These are phyloP conservation scores for Solanum hybrid DNA, from an alignment of 305 asterid genomes.

Conservation along the genomic window DNA sequence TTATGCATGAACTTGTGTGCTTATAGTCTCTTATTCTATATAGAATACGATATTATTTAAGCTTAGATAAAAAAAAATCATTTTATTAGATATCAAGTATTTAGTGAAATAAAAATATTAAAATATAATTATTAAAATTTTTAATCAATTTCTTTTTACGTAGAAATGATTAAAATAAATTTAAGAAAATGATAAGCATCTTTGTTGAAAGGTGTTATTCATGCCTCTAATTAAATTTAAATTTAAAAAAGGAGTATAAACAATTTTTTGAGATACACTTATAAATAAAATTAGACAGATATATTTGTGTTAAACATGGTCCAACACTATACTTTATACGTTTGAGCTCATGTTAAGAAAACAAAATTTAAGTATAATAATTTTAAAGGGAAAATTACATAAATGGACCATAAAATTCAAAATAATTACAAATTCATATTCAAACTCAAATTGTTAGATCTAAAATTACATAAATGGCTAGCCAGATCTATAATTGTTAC, in stretches of 20 bases:
- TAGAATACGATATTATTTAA: neutral
- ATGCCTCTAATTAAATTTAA: neutral
- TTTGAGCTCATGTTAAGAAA: too few species aligned
- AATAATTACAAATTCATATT: too few species aligned
- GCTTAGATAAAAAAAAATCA: neutral
- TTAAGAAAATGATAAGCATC: neutral
- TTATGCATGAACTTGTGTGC: neutral
- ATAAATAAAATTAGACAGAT: neutral
- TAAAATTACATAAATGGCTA: too few species aligned
- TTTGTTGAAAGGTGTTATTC: neutral
- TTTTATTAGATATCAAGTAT: too few species aligned
- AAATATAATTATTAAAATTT: too few species aligned
- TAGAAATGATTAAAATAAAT: too few species aligned
- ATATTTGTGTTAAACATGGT: neutral
- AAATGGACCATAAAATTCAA: too few species aligned
- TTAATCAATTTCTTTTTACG: too few species aligned
- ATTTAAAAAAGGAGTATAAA: neutral
- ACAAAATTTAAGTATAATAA: too few species aligned
- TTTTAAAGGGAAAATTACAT: too few species aligned
- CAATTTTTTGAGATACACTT: neutral
- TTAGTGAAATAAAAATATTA: too few species aligned
- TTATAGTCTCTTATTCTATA: neutral
- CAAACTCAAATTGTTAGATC: too few species aligned
- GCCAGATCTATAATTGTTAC: neutral
- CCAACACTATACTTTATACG: neutral